Base-by-base conservation (phyloP, 345 rosid genomes). In the Erodium maritimum region DNA sequence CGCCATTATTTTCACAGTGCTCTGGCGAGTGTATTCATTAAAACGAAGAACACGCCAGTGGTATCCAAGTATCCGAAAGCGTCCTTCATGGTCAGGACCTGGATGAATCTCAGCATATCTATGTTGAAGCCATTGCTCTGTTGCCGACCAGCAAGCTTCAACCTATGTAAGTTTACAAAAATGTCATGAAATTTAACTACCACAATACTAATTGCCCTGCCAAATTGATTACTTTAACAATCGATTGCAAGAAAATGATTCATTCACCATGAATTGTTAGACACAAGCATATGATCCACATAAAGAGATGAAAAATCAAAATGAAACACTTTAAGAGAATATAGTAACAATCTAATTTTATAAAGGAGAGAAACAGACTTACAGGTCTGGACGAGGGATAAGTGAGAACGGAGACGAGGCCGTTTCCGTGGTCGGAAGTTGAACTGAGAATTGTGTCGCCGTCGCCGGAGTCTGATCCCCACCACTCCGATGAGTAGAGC, bases 11-110 rank as follows among this genome's bases (percentile, higher is more conserved):
- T 91, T 88, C 34, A 68, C 93, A n/a, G 95, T 72, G 62, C 98
- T 91, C 72, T 88, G 98, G 33, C 86, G 78, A 57, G 96, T 88
- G 50, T 68, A 66, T 13, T 86, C 87, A 52, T 91, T 91, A 65
- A 88, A 91, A 4, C 79, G 87, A 63, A 91, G 93, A 0, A 83
- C 73, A 25, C 96, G 81, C 98, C 98, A 91, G 25, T 88, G 88
- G 63, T 88, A 91, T 34, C 98, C 95, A 52, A 91, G 63, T 52
- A 91, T 56, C 67, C 70, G 81, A 64, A 84, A 91, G 16, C 66
- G 46, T 52, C n/a, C n/a, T n/a, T n/a, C n/a, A n/a, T n/a, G n/a
- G n/a, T 34, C 80, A 21, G 25, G 33, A 50, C 65, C 67, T 20
- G 66, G 73, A 67, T 71, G 58, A 11, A 84, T 23, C 71, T 76